Base-by-base conservation (phyloP, 345 rosid species). In the Syzygium aqueum region DNA sequence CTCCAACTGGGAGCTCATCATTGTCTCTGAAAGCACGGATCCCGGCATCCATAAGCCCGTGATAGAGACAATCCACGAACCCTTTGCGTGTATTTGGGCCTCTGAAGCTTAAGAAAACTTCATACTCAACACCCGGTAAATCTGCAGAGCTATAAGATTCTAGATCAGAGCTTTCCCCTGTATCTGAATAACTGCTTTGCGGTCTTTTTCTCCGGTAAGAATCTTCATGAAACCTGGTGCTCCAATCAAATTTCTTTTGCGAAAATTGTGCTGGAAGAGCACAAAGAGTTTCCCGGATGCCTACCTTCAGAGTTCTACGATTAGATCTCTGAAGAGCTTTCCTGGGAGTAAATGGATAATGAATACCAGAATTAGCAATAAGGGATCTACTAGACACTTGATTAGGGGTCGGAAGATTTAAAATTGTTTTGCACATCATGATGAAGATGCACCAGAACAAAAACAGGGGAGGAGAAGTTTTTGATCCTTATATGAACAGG, bases 101-200 rank as follows among this genome's bases (percentile, higher is more conserved):
- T 56, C 88, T 84, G 86, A 87, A 87, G 57, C 88, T 87, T 61
- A 87, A 67, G 86, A 87, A 87, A 28, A 87, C 88, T 85, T 87
- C 88, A 27, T 87, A 87, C 30, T 87, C 88, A 6, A 85, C 88
- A 27, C 86, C 88, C 2, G 85, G 54, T n/a, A 84, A 33, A 28
- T 37, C 86, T 28, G 43, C 49, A 85, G 87, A 7, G 33, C 46
- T 21, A 22, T 53, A 15, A 30, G 77, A 22, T 37, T 3, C 43
- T 9, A 0, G 30, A 7, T 56, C 65, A 28, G 84, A 53, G 46
- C 51, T 73, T 27, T 54, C 73, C 51, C 88, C 85, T 43, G 85
- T 13, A 43, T 86, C 88, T 23, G 82, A 73, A 73, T 73, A 9
- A 73, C 49, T 73, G 82, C 82, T 37, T 22, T 0, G 82, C 82